Conservation (phyloP, 169 alveolate genomes). For the Miamiensis avidus region DNA sequence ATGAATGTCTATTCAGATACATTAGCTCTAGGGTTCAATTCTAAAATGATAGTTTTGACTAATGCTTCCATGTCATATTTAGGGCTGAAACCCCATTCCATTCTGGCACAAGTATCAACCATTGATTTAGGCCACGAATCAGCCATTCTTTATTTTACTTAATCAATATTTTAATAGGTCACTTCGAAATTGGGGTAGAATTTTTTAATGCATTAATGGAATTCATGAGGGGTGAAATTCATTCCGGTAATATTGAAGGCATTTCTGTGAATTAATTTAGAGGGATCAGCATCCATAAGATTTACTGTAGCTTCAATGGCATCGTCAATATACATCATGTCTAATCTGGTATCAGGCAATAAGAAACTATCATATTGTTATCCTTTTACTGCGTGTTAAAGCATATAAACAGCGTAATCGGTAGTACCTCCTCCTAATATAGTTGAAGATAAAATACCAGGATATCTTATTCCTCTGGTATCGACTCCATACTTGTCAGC, state of each 20-base stretch:
- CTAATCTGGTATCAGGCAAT: conserved; percentile 12
- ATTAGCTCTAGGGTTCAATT: no score
- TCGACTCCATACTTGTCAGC: conserved; percentile 40
- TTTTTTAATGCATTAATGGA: not conserved
- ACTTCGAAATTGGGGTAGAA: not conserved
- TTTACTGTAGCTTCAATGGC: conserved; percentile 40
- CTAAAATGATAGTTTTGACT: not conserved
- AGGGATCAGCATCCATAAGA: conserved; percentile 26
- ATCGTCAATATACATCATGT: conserved; percentile 51
- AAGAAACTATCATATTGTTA: conserved; percentile 23
- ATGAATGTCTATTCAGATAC: no score
- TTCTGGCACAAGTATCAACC: not conserved
- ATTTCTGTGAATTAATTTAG: not conserved
- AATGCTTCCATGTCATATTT: not conserved
- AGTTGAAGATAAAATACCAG: conserved; percentile 35
- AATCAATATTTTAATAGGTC: no score
- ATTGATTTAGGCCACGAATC: not conserved
- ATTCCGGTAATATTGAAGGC: not conserved
- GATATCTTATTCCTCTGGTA: conserved; percentile 45
- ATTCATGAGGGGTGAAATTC: not conserved
- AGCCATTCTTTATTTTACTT: not conserved
- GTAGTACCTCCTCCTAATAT: conserved; percentile 46
- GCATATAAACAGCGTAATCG: conserved; percentile 32
- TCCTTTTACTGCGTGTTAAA: conserved; percentile 33
- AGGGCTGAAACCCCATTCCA: not conserved